Evolutionary conservation across 129 eudicot genomes (phyloP), one percentile per base, ranked within the genome.

Genomic region (carrot (Daucus carota)): DNA sequence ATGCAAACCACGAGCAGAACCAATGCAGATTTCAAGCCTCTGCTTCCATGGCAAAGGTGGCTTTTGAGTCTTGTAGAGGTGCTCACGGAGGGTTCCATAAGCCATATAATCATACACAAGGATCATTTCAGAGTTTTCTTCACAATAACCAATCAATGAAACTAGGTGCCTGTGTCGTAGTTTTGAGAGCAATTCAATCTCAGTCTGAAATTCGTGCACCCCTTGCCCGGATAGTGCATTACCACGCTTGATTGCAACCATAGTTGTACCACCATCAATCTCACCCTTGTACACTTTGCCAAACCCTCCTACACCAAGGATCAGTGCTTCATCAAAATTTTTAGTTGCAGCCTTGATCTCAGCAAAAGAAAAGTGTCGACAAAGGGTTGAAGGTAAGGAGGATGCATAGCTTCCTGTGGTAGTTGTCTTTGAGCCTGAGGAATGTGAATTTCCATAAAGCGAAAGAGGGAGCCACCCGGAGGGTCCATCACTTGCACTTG

Each of bases 101-200:
- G 98, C 98, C 98, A 93, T 93, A 89, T 93, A 87, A 77, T 93
- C 98, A 26, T 93, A 93, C 8, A 93, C 98, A 28, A 93, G 85
- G 70, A 90, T 90, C 98, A 93, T 93, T 74, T 93, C 98, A 16
- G 83, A 84, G 71, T 93, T 93, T 73, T 93, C 98, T 75, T 90
- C 97, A 47, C 98, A 93, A 75, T 93, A 93, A 45, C 98, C 98
- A 26, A 93, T 91, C 48, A 93, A 80, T 3, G 98, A 90, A 22
- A 93, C 98, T 22, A 93, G 90, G 73, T 93, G 98, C 18, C 98
- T 88, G 74, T 93, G 98, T 16, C 98, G 95, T 74, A 93, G 95
- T 68, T 93, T 93, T 14, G 98, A 90, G 36, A 93, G 96, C 97
- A 93, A 85, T 78, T 93, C 97, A 26, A 93, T 93, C 76, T 93